These are phyloP conservation scores for Trichoderma afroharzianum DNA, from an alignment of 2,329 filamentous ascomycete species.

Conservation along the genomic window DNA sequence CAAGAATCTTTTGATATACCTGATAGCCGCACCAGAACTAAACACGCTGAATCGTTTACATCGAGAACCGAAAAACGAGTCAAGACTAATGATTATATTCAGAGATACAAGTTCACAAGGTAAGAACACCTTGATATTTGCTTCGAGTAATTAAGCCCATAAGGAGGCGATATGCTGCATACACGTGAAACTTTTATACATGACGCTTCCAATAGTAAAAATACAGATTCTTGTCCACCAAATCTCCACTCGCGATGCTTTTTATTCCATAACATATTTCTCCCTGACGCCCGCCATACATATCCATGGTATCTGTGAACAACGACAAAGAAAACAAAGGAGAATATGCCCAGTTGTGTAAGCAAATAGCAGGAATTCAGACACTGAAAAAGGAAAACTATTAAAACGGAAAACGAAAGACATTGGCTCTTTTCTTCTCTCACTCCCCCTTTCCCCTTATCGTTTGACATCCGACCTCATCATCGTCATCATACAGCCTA, in stretches of 20 bases:
- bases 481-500: slow-evolving; percentile 25
- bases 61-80: neutral
- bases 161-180: neutral
- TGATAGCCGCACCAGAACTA: neutral
- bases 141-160: neutral
- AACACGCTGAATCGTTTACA: neutral
- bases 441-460: neutral
- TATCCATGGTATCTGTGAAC: slow-evolving; percentile 21
- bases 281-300: slow-evolving; percentile 13
- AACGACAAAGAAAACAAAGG: slow-evolving; percentile 8
- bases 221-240: neutral
- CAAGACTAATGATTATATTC: neutral
- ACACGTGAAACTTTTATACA: slow-evolving; percentile 3
- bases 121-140: neutral
- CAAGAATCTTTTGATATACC: neutral
- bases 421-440: neutral
- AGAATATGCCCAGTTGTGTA: neutral
- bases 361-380: neutral
- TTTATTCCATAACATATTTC: slow-evolving; percentile 4
- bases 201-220: neutral
- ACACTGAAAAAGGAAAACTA: neutral
- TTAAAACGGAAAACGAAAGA: neutral
- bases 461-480: neutral
- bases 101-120: neutral
- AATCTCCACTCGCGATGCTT: neutral